Evolutionary conservation across 2,329 filamentous ascomycete species (phyloP), one percentile per base, ranked within the genome.

Genomic region (Pezicula carpinea): DNA sequence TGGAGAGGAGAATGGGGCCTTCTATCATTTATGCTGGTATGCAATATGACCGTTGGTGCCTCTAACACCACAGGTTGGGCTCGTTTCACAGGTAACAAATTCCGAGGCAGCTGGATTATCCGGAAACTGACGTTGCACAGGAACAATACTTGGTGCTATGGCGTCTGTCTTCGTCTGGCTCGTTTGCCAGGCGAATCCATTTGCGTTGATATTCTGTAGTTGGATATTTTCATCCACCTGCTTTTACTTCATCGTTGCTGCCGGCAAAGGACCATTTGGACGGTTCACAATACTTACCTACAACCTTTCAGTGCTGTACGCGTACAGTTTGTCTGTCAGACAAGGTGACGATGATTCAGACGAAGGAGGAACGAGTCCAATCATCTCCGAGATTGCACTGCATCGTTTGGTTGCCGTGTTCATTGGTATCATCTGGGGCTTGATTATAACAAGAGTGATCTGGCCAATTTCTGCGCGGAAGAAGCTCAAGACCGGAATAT

Each of bases 1-100:
- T 97, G 91, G 89, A 78, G 92, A 64, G 92, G 92, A 23, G 93
- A 99, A 74, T 99, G 93, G 93, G 93, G 93, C 18, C 75, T 99
- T 2, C 67, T 99, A 46, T 96, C 90, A 0, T 97, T 96, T 71
- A 97, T 97, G 92, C 83, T 97, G 62, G 93, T 99, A 19, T 95
- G 91, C 63, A 90, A 88, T 32, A 97, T 96, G 90, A 99, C 92
- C 0, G 92, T 96, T 18, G 93, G 93, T 22, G 90, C 93, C 6
- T 89, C 90, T 19, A 99, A 97, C 65, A 96, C 92, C 1, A 96
- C 92, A 0, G 91, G 90, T 4, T 82, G 83, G 60, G 83, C 91
- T 41, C 83, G 93, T 56, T 92, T 97, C 62, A 73, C 89, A 7
- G 93, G 92, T 48, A 22, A 40, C 13, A 38, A 3, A 21, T 14